A percentile compares a stretch with the other conserved stretches of the same genome.
These are phyloP conservation scores for Cladosporium velox DNA, from an alignment of 2,329 filamentous ascomycete species.

Conservation along the genomic window DNA sequence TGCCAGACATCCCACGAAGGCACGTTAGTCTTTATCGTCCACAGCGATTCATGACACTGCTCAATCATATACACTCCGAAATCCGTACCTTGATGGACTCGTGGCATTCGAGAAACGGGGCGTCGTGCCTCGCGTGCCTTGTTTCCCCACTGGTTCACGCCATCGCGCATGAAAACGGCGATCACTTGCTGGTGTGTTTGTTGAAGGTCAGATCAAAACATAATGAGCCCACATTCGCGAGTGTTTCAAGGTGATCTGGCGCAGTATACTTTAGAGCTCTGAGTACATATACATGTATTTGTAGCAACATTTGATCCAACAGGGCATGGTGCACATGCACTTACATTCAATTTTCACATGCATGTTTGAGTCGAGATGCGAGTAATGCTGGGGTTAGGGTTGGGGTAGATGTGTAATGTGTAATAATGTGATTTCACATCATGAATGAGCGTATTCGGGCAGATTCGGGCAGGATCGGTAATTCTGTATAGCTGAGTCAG, in stretches of 20 bases:
- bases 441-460: background rate
- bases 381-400: background rate
- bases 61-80: background rate
- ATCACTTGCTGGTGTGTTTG: background rate
- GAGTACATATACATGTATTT: background rate
- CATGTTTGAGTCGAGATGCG: too few species aligned
- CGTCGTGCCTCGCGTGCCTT: background rate
- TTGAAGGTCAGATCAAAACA: background rate
- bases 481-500: background rate
- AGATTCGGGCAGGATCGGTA: background rate
- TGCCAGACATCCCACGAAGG: background rate
- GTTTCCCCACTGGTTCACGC: background rate
- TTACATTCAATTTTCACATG: background rate
- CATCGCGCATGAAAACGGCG: background rate
- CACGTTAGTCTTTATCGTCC: background rate
- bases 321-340: background rate
- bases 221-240: too few species aligned
- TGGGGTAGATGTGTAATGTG: background rate
- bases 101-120: background rate
- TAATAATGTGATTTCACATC: background rate
- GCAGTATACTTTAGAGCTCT: background rate
- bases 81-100: background rate
- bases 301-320: background rate
- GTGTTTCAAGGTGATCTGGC: background rate
- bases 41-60: background rate